Percentiles rank a stretch among this genome's conserved stretches.
Conservation (phyloP, 148 eudicot genomes). For the Dysphania ambrosioides region DNA sequence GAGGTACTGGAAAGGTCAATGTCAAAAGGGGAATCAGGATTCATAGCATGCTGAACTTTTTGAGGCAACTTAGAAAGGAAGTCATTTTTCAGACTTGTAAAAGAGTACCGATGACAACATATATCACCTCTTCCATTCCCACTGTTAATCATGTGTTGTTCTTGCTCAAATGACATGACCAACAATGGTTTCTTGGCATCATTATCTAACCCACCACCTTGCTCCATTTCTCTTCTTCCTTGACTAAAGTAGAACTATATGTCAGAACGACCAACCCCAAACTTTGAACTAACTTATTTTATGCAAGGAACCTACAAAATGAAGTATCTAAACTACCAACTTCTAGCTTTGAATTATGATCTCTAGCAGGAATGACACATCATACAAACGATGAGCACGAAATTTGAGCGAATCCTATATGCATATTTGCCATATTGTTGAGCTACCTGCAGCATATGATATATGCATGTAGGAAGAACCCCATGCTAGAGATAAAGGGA, state of each 20-base stretch:
- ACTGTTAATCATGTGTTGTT: constrained; percentile 7
- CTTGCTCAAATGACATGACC: constrained; percentile 13
- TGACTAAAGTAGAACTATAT: background rate
- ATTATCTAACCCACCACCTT: constrained; percentile 19
- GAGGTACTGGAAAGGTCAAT: constrained; percentile 54
- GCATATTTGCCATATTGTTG: background rate
- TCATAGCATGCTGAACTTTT: constrained; percentile 51
- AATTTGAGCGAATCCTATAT: background rate
- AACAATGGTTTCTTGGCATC: constrained; percentile 51
- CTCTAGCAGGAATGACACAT: background rate
- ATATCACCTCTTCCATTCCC: constrained; percentile 6
- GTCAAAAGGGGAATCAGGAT: constrained; percentile 68
- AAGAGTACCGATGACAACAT: constrained; percentile 28
- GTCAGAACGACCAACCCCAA: background rate
- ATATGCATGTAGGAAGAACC: background rate
- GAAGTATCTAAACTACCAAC: background rate
- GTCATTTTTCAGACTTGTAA: constrained; percentile 39
- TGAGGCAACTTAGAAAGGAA: constrained; percentile 73
- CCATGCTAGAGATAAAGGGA: no score
- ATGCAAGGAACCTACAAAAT: no score
- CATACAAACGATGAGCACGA: background rate
- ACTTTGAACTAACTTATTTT: background rate
- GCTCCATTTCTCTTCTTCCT: constrained; percentile 6
- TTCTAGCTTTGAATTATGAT: background rate
- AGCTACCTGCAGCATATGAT: background rate